phyloP scores from a whole-genome alignment of 179 eudicot species.

The Pouteria campechiana region DNA sequence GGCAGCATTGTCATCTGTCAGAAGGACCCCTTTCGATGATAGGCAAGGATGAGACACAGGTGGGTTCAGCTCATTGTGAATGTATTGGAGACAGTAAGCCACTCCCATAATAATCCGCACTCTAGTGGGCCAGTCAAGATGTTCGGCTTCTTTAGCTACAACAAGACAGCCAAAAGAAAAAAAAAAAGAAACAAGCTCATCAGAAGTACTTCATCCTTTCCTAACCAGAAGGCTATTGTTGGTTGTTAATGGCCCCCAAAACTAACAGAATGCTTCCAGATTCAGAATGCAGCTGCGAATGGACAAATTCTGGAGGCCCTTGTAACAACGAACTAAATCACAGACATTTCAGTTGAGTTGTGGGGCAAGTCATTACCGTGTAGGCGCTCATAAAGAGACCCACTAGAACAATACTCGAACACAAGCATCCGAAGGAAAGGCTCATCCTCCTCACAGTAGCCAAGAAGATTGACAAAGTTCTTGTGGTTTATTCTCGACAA shows the following conservation, averaged over 20 bases:
- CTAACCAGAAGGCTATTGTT: no score
- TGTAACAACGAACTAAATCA: no score
- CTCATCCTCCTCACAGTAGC: conserved; percentile 81
- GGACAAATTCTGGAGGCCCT: no score
- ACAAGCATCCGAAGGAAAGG: conserved; percentile 95
- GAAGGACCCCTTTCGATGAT: conserved; percentile 27
- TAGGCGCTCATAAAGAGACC: conserved; percentile 79
- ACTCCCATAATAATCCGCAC: conserved; percentile 73
- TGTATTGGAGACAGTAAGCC: conserved; percentile 78
- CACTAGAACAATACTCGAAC: conserved; percentile 90
- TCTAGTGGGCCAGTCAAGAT: conserved; percentile 79
- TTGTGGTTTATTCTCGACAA: conserved; percentile 92
- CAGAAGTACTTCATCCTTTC: background rate
- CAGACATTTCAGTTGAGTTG: background rate
- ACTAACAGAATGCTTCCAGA: no score
- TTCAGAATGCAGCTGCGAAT: no score
- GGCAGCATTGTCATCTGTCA: conserved; percentile 90
- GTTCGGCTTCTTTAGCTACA: conserved; percentile 71
- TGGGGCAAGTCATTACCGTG: conserved; percentile 37
- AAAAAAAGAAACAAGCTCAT: background rate
- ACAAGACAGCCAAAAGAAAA: background rate
- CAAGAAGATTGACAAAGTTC: conserved; percentile 86
- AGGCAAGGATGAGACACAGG: conserved; percentile 45
- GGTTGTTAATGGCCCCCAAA: no score
- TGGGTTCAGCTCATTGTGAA: conserved; percentile 67